Evolutionary conservation across 2,329 filamentous ascomycete genomes (phyloP), one percentile per base, ranked within the genome.

Genomic region (Ambrosiella cleistominuta): DNA sequence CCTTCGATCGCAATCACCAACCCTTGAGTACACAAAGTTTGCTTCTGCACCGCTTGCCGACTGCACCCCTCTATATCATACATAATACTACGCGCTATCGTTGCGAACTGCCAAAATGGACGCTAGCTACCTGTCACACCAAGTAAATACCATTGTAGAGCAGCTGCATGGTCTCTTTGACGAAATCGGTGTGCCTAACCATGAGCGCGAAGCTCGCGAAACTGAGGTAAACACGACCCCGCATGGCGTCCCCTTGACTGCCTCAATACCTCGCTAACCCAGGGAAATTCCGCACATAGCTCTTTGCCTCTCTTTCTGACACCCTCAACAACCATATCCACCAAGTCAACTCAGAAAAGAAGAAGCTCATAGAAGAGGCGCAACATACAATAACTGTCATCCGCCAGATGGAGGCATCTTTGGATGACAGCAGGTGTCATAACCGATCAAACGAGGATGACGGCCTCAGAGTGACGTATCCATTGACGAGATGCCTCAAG

Each of bases 131-230:
- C 77, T 97, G 68, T 86, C 88, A 65, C 88, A 94, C 70, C 93
- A 97, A 80, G 88, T 98, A 72, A 93, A 88, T 64, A 88, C 81
- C 66, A 96, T 95, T 68, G 89, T 97, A 68, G 82, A 81, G 70
- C 89, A 96, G 72, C 79, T 98, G 61, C 91, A 97, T 71, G 86
- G 86, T 63, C 80, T 97, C 60, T 98, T 96, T 67, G 93, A 98
- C 70, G 91, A 98, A 68, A 98, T 98, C 66, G 93, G 93, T 60
- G 86, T 98, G n/a, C 81, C 91, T 36, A 82, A 75, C 66, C 89
- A 95, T 81, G 93, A 97, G 70, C 86, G 93, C 66, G 89, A 97
- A 68, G 78, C 81, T 54, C 80, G 93, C 66, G 91, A 97, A 69
- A 80, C 87, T 68, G 88, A 96, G 82, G 90, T 94, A 74, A 67